Base-by-base conservation (phyloP, 768 basidiomycete species). In the Russula emetica region DNA sequence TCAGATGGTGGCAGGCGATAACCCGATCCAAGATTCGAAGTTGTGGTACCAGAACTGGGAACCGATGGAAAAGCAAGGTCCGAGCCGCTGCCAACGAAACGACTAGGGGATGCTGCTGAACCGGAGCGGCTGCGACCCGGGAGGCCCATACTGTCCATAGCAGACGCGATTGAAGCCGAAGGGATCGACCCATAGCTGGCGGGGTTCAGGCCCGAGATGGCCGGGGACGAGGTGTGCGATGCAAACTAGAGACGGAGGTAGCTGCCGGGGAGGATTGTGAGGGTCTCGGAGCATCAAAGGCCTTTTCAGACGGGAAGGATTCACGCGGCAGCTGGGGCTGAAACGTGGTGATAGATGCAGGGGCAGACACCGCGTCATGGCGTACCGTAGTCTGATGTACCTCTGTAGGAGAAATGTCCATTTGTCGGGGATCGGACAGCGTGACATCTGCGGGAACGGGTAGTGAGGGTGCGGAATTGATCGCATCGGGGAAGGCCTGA, bases 151-250 rank as follows among this genome's bases (percentile, higher is more conserved):
- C 66, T 67, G 52, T 76, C 73, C n/a, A 76, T 68, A 6, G 76
- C 72, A 10, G 74, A 73, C 5, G 74, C 75, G 51, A 76, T 69
- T 22, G 75, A 76, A 7, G 59, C 18, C 8, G 75, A 72, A 28
- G 75, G 66, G n/a, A 70, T 71, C 13, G 69, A 64, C 30, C 69
- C 53, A 61, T 69, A 76, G n/a, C 10, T 22, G 45, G 69, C 62
- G 2, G 74, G 63, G 22, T 70, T 68, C 36, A 76, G 66, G 66
- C 72, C 74, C 32, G 72, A 72, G 42, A 73, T 60, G 8, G 74
- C 69, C 44, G 75, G 74, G 20, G 74, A 74, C 8, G 76, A 75
- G 5, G 70, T 67, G 57, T 75, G 74, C 16, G 75, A 76, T 38
- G 70, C 66, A 32, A 73, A 49, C 72, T 73, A 30, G 74, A 75